Evolutionary conservation across 305 asterid genomes (phyloP), one percentile per base, ranked within the genome.

Genomic region (Stenogyne calaminthoides): DNA sequence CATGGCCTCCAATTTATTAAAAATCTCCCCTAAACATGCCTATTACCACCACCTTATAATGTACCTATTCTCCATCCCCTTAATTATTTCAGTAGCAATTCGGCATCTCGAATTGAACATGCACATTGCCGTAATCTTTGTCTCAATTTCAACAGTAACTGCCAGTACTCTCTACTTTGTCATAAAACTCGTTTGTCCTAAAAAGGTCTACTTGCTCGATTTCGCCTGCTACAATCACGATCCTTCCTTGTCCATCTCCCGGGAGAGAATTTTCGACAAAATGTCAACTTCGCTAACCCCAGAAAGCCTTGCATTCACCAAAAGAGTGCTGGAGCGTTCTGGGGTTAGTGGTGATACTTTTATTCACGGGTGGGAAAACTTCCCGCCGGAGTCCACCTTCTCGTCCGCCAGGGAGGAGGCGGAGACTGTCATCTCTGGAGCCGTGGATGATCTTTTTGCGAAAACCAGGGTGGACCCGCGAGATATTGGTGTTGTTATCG

Each of bases 191-290:
- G 15, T 67, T 20, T 55, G 73, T 12, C 78, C 62, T 2, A 72
- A 62, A 16, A 78, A 69, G 47, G 74, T 82, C 0, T 82, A 78
- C 65, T 9, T 82, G 39, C 70, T 82, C 4, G 83, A 82, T n/a
- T 82, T 78, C 64, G 69, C 83, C 0, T 82, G 86, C 71, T 82
- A 75, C 81, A 78, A 73, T 4, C 83, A 78, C 56, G 81, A 77
- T 19, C 77, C 73, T 1, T 42, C 67, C 1, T 51, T 59, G 16
- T 56, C 44, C 9, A n/a, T 46, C 14, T 2, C 65, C 0, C 55
- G 58, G 10, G 80, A 64, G 9, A 2, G 32, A 4, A 0, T 72
- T 0, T 0, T 0, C 46, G 46, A 64, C 8, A 51, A n/a, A 22
- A 6, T 65, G 29, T 11, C 60, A 9, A 3, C 7, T 3, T 20